Conservation (phyloP, 306 rosid species). For the Erythrophleum fordii region DNA sequence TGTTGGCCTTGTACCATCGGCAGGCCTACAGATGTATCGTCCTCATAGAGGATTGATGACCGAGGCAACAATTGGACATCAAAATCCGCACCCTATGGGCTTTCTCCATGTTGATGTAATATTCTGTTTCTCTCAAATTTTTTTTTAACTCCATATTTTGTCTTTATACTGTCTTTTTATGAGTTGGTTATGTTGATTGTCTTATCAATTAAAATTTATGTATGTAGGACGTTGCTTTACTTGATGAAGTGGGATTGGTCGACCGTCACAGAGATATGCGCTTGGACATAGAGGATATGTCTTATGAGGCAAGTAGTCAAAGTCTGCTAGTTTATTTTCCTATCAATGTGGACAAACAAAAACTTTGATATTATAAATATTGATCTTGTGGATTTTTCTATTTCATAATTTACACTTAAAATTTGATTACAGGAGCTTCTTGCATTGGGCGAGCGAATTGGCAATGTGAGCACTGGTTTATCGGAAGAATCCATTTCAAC, state of each 20-base stretch:
- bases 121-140: conserved; percentile 8
- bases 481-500: conserved; percentile 56
- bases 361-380: neutral
- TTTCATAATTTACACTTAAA: conserved; percentile 11
- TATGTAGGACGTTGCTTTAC: conserved; percentile 65
- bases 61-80: conserved; percentile 56
- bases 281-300: conserved; percentile 84
- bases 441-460: conserved; percentile 77
- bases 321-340: neutral
- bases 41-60: conserved; percentile 53
- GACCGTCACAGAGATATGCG: conserved; percentile 83
- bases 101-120: conserved; percentile 65
- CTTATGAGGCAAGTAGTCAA: conserved; percentile 66
- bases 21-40: conserved; percentile 53
- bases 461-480: conserved; percentile 68
- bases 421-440: conserved; percentile 72
- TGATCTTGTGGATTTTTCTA: neutral
- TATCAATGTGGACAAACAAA: neutral
- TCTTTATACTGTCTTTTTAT: neutral
- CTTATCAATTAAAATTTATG: conserved; percentile 24
- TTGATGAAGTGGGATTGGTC: conserved; percentile 53
- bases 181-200: neutral
- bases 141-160: conserved; percentile 2
- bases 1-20: conserved; percentile 47
- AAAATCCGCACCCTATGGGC: conserved; percentile 56